phyloP scores from a whole-genome alignment of 257 asterid genomes.

The Penstemon davidsonii region DNA sequence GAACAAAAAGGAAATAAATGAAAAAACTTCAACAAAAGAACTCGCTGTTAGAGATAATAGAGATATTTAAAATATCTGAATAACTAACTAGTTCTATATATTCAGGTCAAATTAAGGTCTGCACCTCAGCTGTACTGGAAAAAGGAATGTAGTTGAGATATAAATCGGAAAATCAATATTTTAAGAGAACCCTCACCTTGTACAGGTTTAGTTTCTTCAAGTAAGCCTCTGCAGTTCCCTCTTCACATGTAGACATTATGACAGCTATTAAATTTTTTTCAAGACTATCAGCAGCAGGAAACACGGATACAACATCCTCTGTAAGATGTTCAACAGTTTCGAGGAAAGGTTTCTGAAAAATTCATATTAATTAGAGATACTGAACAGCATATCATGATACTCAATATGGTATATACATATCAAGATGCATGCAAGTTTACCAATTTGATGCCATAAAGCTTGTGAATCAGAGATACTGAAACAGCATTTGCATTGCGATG shows the following conservation, averaged over 20 bases:
- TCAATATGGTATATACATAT: slow-evolving; percentile 20
- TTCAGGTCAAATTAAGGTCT: neutral
- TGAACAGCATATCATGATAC: slow-evolving; percentile 10
- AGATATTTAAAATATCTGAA: neutral
- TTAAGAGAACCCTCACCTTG: slow-evolving; percentile 53
- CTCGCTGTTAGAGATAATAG: neutral
- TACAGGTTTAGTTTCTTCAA: slow-evolving; percentile 67
- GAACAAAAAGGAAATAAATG: slow-evolving; percentile 32
- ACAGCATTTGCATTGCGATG: slow-evolving; percentile 78
- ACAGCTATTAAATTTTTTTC: slow-evolving; percentile 67
- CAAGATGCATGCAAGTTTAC: slow-evolving; percentile 45
- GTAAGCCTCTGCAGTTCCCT: slow-evolving; percentile 75
- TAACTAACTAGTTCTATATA: neutral
- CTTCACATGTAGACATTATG: slow-evolving; percentile 68
- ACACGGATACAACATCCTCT: slow-evolving; percentile 88
- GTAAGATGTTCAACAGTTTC: slow-evolving; percentile 89
- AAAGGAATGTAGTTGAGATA: slow-evolving; percentile 4
- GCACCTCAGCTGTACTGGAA: slow-evolving; percentile 1
- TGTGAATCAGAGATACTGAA: slow-evolving; percentile 88
- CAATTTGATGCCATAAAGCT: slow-evolving; percentile 84
- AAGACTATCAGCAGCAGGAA: slow-evolving; percentile 92
- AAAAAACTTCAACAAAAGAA: slow-evolving; percentile 22
- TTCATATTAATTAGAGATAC: slow-evolving; percentile 27
- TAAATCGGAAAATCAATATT: neutral
- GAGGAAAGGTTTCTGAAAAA: slow-evolving; percentile 81